Conservation (phyloP, 2,329 filamentous ascomycete species). For the Arthrobotrys musiformis region DNA sequence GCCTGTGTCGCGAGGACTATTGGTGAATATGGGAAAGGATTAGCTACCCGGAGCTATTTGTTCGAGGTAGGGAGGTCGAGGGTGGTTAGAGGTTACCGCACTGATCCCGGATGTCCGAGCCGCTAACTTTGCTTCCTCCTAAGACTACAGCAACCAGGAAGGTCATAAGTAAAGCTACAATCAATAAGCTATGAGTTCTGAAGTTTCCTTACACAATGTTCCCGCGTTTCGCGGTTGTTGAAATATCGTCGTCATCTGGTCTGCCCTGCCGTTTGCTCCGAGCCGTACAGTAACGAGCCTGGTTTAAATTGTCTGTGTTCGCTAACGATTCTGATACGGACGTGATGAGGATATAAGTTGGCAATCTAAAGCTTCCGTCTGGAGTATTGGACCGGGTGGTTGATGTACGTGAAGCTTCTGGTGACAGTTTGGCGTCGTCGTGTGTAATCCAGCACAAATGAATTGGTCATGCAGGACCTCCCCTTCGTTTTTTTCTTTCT, state of each 20-base stretch:
- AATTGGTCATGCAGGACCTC: background rate
- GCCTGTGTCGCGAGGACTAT: constrained; percentile 92
- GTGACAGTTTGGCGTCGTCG: background rate
- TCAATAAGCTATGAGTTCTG: background rate
- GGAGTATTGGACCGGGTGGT: background rate
- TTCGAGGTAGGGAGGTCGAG: background rate
- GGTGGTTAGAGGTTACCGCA: constrained; percentile 72
- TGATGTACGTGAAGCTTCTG: constrained; percentile 1
- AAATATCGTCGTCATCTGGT: constrained; percentile 90
- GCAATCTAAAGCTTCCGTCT: background rate
- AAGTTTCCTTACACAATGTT: constrained; percentile 77
- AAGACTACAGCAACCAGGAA: constrained; percentile 71
- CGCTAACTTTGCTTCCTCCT: constrained; percentile 96
- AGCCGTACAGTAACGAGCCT: background rate
- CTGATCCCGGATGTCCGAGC: constrained; percentile 94
- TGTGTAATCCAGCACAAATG: background rate
- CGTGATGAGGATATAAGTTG: background rate
- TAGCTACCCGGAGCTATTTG: constrained; percentile 1
- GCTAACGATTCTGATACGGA: background rate
- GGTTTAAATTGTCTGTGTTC: background rate
- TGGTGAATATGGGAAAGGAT: background rate
- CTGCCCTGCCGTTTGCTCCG: constrained; percentile 55
- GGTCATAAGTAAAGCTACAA: constrained; percentile 18
- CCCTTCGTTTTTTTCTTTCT: constrained; percentile 12
- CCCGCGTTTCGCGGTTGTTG: constrained; percentile 91